Percentiles rank a stretch among this genome's conserved stretches.
These are phyloP conservation scores for Aspergillus sp. DNA, from an alignment of 2,329 filamentous ascomycete genomes.

Conservation along the genomic window DNA sequence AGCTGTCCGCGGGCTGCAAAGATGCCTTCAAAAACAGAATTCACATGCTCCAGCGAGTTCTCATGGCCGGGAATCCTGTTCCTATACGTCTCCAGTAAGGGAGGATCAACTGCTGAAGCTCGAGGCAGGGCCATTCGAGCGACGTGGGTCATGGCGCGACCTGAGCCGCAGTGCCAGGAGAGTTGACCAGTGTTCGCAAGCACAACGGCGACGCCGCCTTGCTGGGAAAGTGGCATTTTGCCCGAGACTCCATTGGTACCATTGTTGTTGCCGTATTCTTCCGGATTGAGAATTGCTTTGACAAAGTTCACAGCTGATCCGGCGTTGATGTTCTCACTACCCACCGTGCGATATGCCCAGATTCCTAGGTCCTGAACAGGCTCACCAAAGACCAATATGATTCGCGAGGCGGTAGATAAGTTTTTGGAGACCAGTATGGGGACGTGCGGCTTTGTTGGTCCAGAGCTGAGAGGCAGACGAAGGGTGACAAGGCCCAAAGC, in stretches of 20 bases:
- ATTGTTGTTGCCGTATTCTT: background rate
- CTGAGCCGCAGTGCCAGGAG: conserved; percentile 69
- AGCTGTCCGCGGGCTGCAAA: conserved; percentile 47
- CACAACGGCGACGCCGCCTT: conserved; percentile 51
- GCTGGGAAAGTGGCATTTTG: background rate
- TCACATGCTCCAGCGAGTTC: conserved; percentile 60
- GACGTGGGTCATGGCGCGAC: conserved; percentile 58
- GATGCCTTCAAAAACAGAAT: conserved; percentile 65
- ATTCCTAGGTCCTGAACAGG: conserved; percentile 70
- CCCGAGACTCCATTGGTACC: conserved; percentile 14
- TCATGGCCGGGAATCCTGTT: conserved; percentile 66
- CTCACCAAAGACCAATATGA: conserved; percentile 76
- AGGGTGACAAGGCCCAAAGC: conserved; percentile 60
- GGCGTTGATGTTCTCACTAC: conserved; percentile 63
- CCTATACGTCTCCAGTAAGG: conserved; percentile 50
- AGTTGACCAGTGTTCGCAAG: conserved; percentile 77
- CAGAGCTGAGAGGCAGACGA: conserved; percentile 59
- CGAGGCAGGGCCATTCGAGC: conserved; percentile 62
- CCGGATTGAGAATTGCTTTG: conserved; percentile 39
- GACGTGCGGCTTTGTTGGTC: conserved; percentile 56
- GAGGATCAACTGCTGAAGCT: conserved; percentile 61
- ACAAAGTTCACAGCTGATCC: conserved; percentile 71
- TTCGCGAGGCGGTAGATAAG: conserved; percentile 57
- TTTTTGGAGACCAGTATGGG: conserved; percentile 66
- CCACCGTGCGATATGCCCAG: conserved; percentile 67